phyloP scores from a whole-genome alignment of 495 filamentous ascomycete species.

The Sordaria brevicollis region DNA sequence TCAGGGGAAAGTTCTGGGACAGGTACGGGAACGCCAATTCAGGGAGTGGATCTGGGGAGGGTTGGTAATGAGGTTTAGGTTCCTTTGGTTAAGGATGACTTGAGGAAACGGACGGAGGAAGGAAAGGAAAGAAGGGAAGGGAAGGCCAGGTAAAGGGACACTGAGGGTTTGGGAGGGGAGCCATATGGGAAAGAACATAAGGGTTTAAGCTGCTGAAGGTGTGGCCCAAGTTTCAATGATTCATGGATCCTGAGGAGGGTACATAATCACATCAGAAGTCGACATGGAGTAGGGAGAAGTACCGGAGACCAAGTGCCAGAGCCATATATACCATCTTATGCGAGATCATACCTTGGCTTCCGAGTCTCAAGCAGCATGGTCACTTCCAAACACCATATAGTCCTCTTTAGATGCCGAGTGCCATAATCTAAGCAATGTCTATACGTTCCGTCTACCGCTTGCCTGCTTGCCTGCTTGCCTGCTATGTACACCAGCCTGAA shows the following conservation, averaged over 20 bases:
- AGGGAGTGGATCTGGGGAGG: not conserved
- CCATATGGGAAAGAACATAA: not conserved
- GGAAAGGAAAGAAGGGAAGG: not conserved
- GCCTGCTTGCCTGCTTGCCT: not conserved
- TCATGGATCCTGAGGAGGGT: not conserved
- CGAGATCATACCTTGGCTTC: not conserved
- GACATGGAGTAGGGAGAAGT: not conserved
- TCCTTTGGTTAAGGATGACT: not conserved
- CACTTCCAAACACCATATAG: not conserved
- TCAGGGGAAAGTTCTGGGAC: not conserved
- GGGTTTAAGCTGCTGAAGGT: not conserved
- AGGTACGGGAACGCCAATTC: not conserved
- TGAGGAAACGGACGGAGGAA: not conserved
- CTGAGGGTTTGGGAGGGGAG: not conserved
- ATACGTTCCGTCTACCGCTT: not conserved
- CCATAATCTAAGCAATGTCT: not conserved
- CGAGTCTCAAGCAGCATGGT: not conserved
- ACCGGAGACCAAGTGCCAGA: not conserved
- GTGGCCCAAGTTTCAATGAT: not conserved
- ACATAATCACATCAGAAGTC: not conserved
- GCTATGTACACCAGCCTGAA: slow-evolving; percentile 1
- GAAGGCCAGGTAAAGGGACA: not conserved
- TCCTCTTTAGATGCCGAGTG: not conserved
- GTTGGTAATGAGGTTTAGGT: not conserved
- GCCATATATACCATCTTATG: not conserved